These are phyloP conservation scores for Monosporozyma siamensis DNA, from an alignment of 805 yeast genomes.

Conservation along the genomic window DNA sequence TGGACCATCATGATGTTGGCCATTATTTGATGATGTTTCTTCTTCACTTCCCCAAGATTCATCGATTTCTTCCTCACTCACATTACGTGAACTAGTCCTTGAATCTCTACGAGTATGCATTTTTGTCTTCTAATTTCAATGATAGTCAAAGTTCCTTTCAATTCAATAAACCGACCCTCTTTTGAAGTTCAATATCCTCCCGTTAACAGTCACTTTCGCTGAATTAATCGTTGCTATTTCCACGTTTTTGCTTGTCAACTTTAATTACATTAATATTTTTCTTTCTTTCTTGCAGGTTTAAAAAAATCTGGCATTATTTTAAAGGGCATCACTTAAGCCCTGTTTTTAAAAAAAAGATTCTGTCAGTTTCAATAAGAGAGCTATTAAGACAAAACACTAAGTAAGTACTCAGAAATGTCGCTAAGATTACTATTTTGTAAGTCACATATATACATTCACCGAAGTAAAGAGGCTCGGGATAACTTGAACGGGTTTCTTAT, in stretches of 20 bases:
- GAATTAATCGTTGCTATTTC: too few species aligned
- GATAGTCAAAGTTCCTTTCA: too few species aligned
- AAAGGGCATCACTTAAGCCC: background rate
- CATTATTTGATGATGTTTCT: slow-evolving; percentile 9
- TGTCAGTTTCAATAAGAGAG: too few species aligned
- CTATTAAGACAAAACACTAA: too few species aligned
- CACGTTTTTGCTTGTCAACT: too few species aligned
- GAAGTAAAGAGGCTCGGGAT: slow-evolving; percentile 61
- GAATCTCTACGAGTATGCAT: background rate
- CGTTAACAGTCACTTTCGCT: too few species aligned
- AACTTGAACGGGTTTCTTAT: slow-evolving; percentile 73
- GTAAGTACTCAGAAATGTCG: too few species aligned
- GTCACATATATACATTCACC: slow-evolving; percentile 76
- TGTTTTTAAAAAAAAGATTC: background rate
- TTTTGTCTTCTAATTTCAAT: background rate
- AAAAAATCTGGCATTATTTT: background rate
- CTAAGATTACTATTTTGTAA: slow-evolving; percentile 35
- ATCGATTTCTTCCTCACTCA: slow-evolving; percentile 11
- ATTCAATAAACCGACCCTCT: too few species aligned
- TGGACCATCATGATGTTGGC: slow-evolving; percentile 8
- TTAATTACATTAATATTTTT: too few species aligned
- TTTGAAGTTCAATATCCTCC: too few species aligned
- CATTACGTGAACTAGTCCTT: slow-evolving; percentile 5
- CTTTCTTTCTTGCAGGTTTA: background rate
- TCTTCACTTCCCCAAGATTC: slow-evolving; percentile 7